Evolutionary conservation across 1,139 yeast genomes (phyloP).

Genomic region (Taphrina communis): DNA sequence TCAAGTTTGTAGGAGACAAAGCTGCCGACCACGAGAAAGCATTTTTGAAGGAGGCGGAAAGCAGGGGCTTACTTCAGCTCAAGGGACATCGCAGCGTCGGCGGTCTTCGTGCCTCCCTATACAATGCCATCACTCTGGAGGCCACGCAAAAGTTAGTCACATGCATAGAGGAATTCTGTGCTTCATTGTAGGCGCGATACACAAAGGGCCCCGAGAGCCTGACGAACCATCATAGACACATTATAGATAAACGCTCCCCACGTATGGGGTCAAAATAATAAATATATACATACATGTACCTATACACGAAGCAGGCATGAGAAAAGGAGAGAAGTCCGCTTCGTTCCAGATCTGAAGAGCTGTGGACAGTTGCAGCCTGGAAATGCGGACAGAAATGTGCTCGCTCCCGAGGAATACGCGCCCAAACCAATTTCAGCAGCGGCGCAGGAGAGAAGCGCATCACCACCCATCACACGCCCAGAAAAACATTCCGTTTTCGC

Average conservation of each 20-base stretch:
- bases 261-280: neutral
- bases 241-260: neutral
- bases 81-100: slow-evolving; percentile 98
- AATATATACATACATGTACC: too few species aligned
- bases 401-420: neutral
- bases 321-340: too few species aligned
- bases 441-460: neutral
- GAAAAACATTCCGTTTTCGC: slow-evolving; percentile 18
- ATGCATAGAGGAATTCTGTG: slow-evolving; percentile 69
- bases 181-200: neutral
- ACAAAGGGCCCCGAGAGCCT: neutral
- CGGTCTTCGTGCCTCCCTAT: slow-evolving; percentile 91
- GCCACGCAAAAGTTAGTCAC: slow-evolving; percentile 67
- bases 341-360: too few species aligned
- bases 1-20: slow-evolving; percentile 66
- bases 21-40: slow-evolving; percentile 60
- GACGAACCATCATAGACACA: neutral
- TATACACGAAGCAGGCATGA: too few species aligned
- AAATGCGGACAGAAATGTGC: neutral
- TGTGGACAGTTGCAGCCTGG: neutral
- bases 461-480: neutral
- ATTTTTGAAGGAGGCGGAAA: slow-evolving; percentile 70
- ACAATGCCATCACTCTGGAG: slow-evolving; percentile 77
- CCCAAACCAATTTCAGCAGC: too few species aligned
- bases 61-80: slow-evolving; percentile 68